Evolutionary conservation across 2,329 filamentous ascomycete genomes (phyloP), one percentile per base, ranked within the genome.

Genomic region (Aspergillus sp.): DNA sequence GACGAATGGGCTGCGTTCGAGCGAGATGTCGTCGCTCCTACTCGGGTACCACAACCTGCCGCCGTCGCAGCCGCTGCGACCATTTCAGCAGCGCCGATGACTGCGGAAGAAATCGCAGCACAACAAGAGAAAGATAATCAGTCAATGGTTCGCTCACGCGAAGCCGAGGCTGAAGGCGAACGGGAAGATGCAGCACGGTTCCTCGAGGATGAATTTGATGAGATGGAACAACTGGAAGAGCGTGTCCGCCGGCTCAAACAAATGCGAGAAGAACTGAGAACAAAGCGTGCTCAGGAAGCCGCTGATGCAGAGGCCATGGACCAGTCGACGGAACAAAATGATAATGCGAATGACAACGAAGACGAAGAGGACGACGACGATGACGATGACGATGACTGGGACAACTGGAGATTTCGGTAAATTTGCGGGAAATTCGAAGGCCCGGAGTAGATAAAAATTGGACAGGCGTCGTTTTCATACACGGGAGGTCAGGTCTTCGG

Each of bases 1-100:
- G 83, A 86, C 49, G 89, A 94, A 71, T 94, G 89, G 88, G 87
- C 89, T 2, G 89, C 89, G 8, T 95, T 95, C 66, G 87, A 96
- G 67, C 88, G 88, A 2, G 89, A 95, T 49, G 85, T 95, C 50
- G 87, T 84, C 7, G 74, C 68, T 38, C 69, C 73, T 46, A 70
- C 71, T 8, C 69, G 69, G 51, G 55, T 57, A 41, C 63, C 61
- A 14, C 63, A 71, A 41, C 65, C 65, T 19, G 62, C 67, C 36
- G 66, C 68, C 3, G 51, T 72, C 47, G 55, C 65, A 4, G 63
- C 70, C 1, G 62, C 81, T 52, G 84, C 82, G 6, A 82, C 84
- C 2, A 89, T 90, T 57, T 85, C 81, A 1, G 87, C 87, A 0
- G 84, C 86, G 0, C 86, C 86, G 2, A 76, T 90, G 65, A 82